A percentile compares a stretch with the other conserved stretches of the same genome.
phyloP scores from a whole-genome alignment of 139 green algal genomes.

The Desmodesmus armatus region DNA sequence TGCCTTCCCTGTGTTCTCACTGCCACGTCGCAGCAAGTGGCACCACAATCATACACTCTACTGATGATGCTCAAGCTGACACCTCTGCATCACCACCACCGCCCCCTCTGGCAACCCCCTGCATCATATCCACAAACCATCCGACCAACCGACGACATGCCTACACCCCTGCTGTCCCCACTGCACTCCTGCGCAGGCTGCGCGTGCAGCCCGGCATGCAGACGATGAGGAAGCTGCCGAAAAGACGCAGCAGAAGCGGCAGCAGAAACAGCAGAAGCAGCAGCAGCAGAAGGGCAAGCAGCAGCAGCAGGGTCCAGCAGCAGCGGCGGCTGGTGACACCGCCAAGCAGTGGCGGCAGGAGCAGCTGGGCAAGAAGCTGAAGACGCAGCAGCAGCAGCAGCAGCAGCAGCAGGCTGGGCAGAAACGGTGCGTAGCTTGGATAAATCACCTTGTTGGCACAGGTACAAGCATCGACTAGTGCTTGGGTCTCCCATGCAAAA shows the following conservation, averaged over 20 bases:
- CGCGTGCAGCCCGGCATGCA: constrained; percentile 41
- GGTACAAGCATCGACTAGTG: too few species aligned
- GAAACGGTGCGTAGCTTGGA: constrained; percentile 34
- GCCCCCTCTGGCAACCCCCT: too few species aligned
- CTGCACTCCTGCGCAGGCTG: constrained; percentile 41
- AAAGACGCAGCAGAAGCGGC: neutral
- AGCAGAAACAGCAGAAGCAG: constrained; percentile 56
- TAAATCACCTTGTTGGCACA: too few species aligned
- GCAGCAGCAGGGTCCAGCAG: too few species aligned
- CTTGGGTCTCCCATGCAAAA: too few species aligned
- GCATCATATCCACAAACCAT: too few species aligned
- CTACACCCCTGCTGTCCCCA: neutral
- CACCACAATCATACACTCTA: too few species aligned
- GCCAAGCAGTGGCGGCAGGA: constrained; percentile 46
- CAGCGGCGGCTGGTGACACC: too few species aligned
- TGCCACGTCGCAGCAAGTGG: too few species aligned
- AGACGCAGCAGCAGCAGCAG: constrained; percentile 30
- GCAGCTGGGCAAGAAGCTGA: constrained; percentile 19
- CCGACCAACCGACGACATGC: neutral
- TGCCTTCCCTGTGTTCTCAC: too few species aligned
- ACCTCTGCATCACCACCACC: too few species aligned
- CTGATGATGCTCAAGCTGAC: too few species aligned
- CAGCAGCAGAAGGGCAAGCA: constrained; percentile 51
- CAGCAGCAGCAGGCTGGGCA: constrained; percentile 27
- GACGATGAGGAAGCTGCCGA: neutral